Percentiles rank a stretch among this genome's conserved stretches.
phyloP scores from a whole-genome alignment of 2,329 filamentous ascomycete genomes.

The Cadophora sp. region DNA sequence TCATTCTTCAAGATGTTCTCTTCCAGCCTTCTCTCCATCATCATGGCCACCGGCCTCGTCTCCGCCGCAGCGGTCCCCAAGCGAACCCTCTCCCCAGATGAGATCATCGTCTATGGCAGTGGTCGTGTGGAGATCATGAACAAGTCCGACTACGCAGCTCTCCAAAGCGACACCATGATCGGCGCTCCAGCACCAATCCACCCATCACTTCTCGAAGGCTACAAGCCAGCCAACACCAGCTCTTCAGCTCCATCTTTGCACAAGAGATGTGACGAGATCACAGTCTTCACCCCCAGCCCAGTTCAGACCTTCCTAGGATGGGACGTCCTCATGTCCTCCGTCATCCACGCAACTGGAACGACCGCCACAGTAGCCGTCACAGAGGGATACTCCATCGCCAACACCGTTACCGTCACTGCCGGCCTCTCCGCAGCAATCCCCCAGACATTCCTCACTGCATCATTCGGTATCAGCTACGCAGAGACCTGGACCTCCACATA shows the following conservation, averaged over 20 bases:
- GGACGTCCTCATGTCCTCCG: slow-evolving; percentile 49
- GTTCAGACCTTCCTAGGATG: slow-evolving; percentile 48
- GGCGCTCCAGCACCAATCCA: slow-evolving; percentile 1
- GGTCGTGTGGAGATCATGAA: slow-evolving; percentile 42
- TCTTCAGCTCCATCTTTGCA: neutral
- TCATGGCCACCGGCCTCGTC: slow-evolving; percentile 23
- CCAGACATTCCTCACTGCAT: slow-evolving; percentile 41
- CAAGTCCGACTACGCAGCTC: slow-evolving; percentile 37
- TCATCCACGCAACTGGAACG: slow-evolving; percentile 44
- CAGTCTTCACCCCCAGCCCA: slow-evolving; percentile 38
- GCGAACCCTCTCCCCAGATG: slow-evolving; percentile 33
- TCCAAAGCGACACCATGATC: slow-evolving; percentile 22
- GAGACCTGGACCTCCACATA: slow-evolving; percentile 46
- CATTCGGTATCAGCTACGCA: slow-evolving; percentile 42
- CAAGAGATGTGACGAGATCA: slow-evolving; percentile 32
- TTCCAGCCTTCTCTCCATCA: slow-evolving; percentile 19
- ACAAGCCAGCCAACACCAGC: neutral
- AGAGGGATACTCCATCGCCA: slow-evolving; percentile 47
- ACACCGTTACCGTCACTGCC: slow-evolving; percentile 43
- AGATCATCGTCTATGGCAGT: slow-evolving; percentile 40
- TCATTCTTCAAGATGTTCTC: slow-evolving; percentile 22
- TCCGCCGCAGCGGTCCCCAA: slow-evolving; percentile 22
- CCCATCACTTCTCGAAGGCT: slow-evolving; percentile 13
- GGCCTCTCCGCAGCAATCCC: slow-evolving; percentile 36
- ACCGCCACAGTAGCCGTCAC: slow-evolving; percentile 44